Percentiles rank a stretch among this genome's conserved stretches.
Conservation (phyloP, 306 rosid genomes). For the Gynostemma pentaphyllum region DNA sequence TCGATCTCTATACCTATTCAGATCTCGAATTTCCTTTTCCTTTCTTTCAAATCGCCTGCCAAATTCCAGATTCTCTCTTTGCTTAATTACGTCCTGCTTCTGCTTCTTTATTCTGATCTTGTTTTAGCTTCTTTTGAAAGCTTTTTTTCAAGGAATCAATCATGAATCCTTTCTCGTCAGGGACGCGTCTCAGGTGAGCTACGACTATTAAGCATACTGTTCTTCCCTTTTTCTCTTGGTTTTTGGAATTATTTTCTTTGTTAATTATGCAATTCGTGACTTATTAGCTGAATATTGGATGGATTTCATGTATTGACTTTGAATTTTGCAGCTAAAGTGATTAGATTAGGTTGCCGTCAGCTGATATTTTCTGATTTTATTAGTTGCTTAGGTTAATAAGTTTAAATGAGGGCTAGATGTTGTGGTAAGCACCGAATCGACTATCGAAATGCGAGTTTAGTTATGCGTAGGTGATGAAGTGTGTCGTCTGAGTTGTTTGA, state of each 20-base stretch:
- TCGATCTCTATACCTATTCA: constrained; percentile 26
- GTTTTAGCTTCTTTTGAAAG: constrained; percentile 33
- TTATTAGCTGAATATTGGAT: background rate
- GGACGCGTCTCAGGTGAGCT: constrained; percentile 88
- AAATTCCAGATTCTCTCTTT: background rate
- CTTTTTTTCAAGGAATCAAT: constrained; percentile 30
- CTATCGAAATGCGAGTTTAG: background rate
- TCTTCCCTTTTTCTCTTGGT: background rate
- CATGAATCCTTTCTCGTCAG: constrained; percentile 97
- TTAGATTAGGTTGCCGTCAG: background rate
- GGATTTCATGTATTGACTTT: background rate
- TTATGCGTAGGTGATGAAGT: background rate
- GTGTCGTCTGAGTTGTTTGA: background rate
- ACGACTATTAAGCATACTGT: constrained; percentile 10
- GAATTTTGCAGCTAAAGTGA: background rate
- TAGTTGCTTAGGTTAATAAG: background rate
- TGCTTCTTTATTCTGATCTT: constrained; percentile 36
- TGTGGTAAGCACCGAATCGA: background rate
- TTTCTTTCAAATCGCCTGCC: constrained; percentile 9
- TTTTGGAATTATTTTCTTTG: background rate
- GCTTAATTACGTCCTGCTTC: background rate
- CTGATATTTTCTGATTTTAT: constrained; percentile 3
- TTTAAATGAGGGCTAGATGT: background rate
- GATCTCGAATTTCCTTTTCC: constrained; percentile 42
- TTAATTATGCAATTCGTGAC: background rate